Evolutionary conservation across 1,284 basidiomycete genomes (phyloP), one percentile per base, ranked within the genome.

Genomic region (Irpex rosettiformis): DNA sequence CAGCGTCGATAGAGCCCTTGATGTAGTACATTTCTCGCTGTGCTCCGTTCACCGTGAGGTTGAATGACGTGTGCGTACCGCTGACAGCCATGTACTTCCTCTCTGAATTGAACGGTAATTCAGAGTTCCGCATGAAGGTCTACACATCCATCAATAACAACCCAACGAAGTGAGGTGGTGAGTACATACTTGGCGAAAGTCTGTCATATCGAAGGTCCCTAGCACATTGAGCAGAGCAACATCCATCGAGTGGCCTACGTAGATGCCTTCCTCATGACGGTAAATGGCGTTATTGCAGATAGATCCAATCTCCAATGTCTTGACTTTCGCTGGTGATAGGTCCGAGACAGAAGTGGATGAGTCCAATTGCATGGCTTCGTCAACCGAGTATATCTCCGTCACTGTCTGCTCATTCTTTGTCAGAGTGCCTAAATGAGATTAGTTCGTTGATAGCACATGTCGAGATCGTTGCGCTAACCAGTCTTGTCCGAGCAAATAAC

Each of bases 401-500:
- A 98, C 93, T 0, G 94, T 96, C 80, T 97, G 95, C 67, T 97
- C 92, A 73, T 98, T 98, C 71, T 89, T 93, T 0, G 96, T 99
- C 55, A 98, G 75, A 1, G 96, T 99, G n/a, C 94, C 93, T 93
- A 62, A 18, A 30, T 4, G 2, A 2, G 21, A 29, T 48, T 57
- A 52, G 24, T 21, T 3, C 2, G 52, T 29, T 37, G 53, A 30
- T 40, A n/a, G n/a, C 22, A n/a, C 18, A 21, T 47, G 45, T 55
- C 33, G 6, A 1, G n/a, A 2, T 55, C 71, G 42, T 58, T 16
- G n/a, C 3, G 52, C 61, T 25, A 22, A 81, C 93, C 94, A 43
- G 96, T 98, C 77, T 99, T 99, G 75, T 99, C 96, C 1, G 94
- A 95, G 70, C 96, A 98, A 60, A 99, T 94, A 22, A 98, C 96